Base-by-base conservation (phyloP, 2,329 filamentous ascomycete genomes). In the Sclerotinia glacialis region DNA sequence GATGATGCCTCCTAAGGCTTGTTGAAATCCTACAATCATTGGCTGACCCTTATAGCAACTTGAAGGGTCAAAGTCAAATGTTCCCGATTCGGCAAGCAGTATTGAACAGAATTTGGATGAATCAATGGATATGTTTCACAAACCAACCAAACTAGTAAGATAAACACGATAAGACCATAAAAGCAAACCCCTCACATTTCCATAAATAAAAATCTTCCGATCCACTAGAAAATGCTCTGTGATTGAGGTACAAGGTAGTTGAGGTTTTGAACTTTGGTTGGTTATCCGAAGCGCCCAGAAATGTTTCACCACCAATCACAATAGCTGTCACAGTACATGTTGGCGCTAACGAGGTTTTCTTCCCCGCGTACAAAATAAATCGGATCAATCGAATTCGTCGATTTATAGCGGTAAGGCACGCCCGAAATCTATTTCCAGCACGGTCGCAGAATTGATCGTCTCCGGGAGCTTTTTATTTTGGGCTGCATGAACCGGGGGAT, bases 281-380 rank as follows among this genome's bases (percentile, higher is more conserved):
- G 64, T 31, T 65, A 31, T 11, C 46, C 23, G 47, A 34, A 61
- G 64, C 64, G 64, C 64, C 28, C 60, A 26, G 14, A 8, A 50
- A 40, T 40, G 26, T n/a, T 42, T 21, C 23, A 61, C 34, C 42
- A 61, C 64, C 64, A 65, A 65, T 65, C 55, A 65, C n/a, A 8
- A 23, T 49, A 44, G 23, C 31, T 44, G 31, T 65, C 64, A 65
- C 54, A 60, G 46, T 65, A 59, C 64, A 65, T 47, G 44, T 61
- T 65, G 64, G 64, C 64, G 64, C 55, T 65, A 50, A 65, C 23
- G n/a, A 60, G 64, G 34, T 44, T 50, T 40, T 65, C 46, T 65
- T 65, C 64, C 64, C 64, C 64, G 64, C 64, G 54, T 46, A 60
- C 64, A 42, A 52, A 65, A 65, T 8, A 65, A 52, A 37, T 40